Conservation (phyloP, 352 stramenopile genomes). For the Phytophthora fragariae region DNA sequence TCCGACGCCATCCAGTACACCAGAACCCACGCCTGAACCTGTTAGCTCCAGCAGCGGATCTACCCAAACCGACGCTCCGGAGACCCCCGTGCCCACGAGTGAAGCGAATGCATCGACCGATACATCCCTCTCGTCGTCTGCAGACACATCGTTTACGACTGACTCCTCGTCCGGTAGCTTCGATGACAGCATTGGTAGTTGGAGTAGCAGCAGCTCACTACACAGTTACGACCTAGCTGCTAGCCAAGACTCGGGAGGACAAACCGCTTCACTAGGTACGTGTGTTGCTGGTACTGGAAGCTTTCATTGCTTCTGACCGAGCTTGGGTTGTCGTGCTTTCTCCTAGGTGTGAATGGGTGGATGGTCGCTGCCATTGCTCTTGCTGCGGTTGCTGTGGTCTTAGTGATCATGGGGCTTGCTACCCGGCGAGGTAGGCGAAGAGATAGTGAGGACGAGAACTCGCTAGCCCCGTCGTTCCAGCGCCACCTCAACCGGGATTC, state of each 20-base stretch:
- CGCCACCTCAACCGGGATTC: constrained; percentile 19
- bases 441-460: neutral
- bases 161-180: constrained; percentile 16
- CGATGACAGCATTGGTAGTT: constrained; percentile 6
- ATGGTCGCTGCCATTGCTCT: constrained; percentile 28
- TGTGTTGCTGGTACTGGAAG: neutral
- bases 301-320: neutral
- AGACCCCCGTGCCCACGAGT: constrained; percentile 16
- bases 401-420: constrained; percentile 21
- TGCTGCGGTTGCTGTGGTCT: constrained; percentile 14
- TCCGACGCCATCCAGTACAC: constrained; percentile 10
- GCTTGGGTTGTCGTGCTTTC: neutral
- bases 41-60: constrained; percentile 15
- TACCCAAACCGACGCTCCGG: neutral
- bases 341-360: constrained; percentile 10
- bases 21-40: constrained; percentile 14
- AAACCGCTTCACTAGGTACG: constrained; percentile 11
- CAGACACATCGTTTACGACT: constrained; percentile 2
- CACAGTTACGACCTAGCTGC: constrained; percentile 8
- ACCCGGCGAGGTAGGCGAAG: constrained; percentile 15
- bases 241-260: constrained; percentile 17
- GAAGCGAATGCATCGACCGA: constrained; percentile 1
- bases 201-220: constrained; percentile 15
- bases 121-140: constrained; percentile 22
- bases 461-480: constrained; percentile 6